Conservation (phyloP, 1,139 yeast genomes). For the Lodderomyces orthopsilosis region DNA sequence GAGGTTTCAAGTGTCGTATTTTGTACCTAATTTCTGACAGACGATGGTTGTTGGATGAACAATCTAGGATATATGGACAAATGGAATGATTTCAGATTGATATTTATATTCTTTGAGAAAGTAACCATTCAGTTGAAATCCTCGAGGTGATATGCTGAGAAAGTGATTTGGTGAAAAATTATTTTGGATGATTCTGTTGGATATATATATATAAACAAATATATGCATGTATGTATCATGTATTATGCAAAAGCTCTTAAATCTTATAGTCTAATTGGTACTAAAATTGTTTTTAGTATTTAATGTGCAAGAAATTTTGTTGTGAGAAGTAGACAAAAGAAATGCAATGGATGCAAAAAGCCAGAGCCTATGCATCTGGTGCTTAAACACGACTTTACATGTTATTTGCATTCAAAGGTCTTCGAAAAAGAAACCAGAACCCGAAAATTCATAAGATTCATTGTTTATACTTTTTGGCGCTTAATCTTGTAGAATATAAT, state of each 20-base stretch:
- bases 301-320: not conserved
- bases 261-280: not conserved
- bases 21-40: not conserved
- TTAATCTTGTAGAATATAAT: not conserved
- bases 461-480: not conserved
- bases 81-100: not conserved
- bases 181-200: not conserved
- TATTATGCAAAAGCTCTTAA: not conserved
- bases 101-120: not conserved
- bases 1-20: not conserved
- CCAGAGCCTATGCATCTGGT: too few relatives aligned
- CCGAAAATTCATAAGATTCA: not conserved
- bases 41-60: not conserved
- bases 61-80: not conserved
- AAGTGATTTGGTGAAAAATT: slow-evolving; percentile 1
- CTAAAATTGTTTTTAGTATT: not conserved
- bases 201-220: not conserved
- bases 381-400: not conserved
- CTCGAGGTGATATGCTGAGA: not conserved
- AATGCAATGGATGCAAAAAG: not conserved
- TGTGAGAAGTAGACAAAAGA: not conserved
- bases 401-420: not conserved
- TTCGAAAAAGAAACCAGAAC: too few relatives aligned
- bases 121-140: not conserved
- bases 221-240: not conserved